These are phyloP conservation scores for Tuber microsphaerosporum DNA, from an alignment of 495 filamentous ascomycete species.

Conservation along the genomic window DNA sequence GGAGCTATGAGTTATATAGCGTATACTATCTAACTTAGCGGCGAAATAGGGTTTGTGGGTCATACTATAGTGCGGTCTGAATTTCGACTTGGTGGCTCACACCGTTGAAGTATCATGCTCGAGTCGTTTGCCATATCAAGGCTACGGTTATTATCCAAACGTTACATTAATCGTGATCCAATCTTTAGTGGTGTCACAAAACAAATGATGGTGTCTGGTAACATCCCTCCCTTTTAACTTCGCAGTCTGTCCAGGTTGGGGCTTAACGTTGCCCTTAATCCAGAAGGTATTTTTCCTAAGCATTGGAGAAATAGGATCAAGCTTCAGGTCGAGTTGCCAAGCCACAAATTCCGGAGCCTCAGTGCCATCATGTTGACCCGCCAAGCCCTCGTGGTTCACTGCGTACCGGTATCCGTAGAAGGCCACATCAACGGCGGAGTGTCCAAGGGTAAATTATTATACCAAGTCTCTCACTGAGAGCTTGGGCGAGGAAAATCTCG, in stretches of 20 bases:
- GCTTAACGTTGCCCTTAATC: constrained; percentile 29
- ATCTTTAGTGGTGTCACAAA: too few relatives aligned
- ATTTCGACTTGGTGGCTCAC: too few relatives aligned
- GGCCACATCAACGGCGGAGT: constrained; percentile 42
- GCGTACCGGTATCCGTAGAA: constrained; percentile 40
- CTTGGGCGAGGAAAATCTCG: constrained; percentile 21
- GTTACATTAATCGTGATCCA: constrained; percentile 3
- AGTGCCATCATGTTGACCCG: constrained; percentile 65
- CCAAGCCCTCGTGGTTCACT: constrained; percentile 41
- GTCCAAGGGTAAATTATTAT: constrained; percentile 40
- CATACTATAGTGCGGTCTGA: too few relatives aligned
- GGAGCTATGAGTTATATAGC: too few relatives aligned
- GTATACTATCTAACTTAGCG: too few relatives aligned
- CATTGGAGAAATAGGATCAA: constrained; percentile 52
- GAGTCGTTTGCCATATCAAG: too few relatives aligned
- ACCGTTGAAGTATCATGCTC: too few relatives aligned
- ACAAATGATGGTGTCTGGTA: constrained; percentile 21
- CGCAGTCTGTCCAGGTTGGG: constrained; percentile 14
- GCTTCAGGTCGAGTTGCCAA: constrained; percentile 56
- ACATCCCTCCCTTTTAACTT: constrained; percentile 30
- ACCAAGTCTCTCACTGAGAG: constrained; percentile 29
- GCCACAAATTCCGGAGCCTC: constrained; percentile 61
- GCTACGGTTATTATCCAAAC: background rate
- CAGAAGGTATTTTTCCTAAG: constrained; percentile 47
- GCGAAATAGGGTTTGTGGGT: too few relatives aligned